These are phyloP conservation scores for Debaryomyces tyrocola DNA, from an alignment of 805 yeast species.

Conservation along the genomic window DNA sequence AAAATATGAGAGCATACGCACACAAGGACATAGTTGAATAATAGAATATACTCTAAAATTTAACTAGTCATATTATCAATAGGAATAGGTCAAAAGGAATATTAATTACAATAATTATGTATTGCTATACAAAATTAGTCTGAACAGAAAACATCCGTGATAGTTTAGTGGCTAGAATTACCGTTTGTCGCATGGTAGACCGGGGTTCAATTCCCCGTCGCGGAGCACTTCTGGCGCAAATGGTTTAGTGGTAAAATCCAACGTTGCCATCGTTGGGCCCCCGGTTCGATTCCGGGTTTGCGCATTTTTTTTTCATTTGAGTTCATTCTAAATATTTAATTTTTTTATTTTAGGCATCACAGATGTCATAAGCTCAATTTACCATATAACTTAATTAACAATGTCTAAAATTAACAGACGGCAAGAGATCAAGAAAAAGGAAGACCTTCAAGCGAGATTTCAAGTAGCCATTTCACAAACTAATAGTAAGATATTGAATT, in stretches of 20 bases:
- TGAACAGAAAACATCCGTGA: slow-evolving; percentile 15
- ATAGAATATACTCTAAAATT: no score
- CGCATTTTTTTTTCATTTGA: slow-evolving; percentile 11
- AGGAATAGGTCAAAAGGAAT: no score
- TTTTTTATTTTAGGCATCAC: neutral
- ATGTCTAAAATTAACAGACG: slow-evolving; percentile 24
- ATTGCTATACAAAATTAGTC: neutral
- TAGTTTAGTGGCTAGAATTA: slow-evolving; percentile 30
- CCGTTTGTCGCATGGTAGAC: slow-evolving; percentile 31
- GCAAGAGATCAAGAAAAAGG: slow-evolving; percentile 46
- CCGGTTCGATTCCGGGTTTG: slow-evolving; percentile 22
- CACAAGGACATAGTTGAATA: no score
- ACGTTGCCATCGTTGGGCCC: slow-evolving; percentile 24
- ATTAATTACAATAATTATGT: no score
- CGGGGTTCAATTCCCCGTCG: slow-evolving; percentile 32
- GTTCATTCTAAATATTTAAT: neutral
- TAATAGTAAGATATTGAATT: slow-evolving; percentile 34
- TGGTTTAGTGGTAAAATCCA: slow-evolving; percentile 22
- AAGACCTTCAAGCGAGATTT: slow-evolving; percentile 46
- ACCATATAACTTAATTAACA: neutral
- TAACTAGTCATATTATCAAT: no score
- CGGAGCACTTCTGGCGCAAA: slow-evolving; percentile 19
- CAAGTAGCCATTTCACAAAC: slow-evolving; percentile 42
- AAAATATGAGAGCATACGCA: no score
- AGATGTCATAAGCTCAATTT: neutral